Percentiles rank a stretch among this genome's conserved stretches.
phyloP scores from a whole-genome alignment of 2,329 filamentous ascomycete species.

The Helicocarpus griseus region DNA sequence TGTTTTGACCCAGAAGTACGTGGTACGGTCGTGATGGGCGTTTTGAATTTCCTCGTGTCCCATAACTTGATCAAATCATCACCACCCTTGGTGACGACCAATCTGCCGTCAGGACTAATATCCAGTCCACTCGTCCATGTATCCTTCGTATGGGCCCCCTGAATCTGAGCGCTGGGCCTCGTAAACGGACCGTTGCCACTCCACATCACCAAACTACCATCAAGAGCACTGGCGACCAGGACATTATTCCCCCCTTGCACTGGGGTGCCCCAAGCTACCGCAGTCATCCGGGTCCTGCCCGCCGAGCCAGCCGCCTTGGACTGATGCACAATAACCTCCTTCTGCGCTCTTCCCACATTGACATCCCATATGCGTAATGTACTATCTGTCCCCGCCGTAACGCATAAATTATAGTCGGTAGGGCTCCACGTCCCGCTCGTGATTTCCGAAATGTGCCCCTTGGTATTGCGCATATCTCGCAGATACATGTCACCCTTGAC shows the following conservation, averaged over 20 bases:
- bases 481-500: constrained; percentile 98
- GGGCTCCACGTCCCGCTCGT: constrained; percentile 88
- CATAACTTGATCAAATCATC: constrained; percentile 92
- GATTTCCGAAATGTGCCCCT: constrained; percentile 88
- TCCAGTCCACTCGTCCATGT: constrained; percentile 91
- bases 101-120: constrained; percentile 79
- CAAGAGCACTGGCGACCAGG: constrained; percentile 71
- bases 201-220: constrained; percentile 89
- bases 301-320: constrained; percentile 80
- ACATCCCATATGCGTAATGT: constrained; percentile 96
- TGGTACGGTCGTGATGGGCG: constrained; percentile 67
- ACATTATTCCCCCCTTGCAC: constrained; percentile 68
- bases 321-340: constrained; percentile 92
- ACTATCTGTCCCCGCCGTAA: constrained; percentile 89
- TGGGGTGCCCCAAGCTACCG: constrained; percentile 74
- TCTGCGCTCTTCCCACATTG: constrained; percentile 80
- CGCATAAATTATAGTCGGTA: constrained; percentile 69
- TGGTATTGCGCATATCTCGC: constrained; percentile 94
- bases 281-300: constrained; percentile 86
- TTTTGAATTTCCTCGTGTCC: constrained; percentile 94
- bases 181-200: constrained; percentile 77
- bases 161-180: constrained; percentile 71
- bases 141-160: constrained; percentile 68
- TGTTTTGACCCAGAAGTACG: constrained; percentile 76
- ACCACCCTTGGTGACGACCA: constrained; percentile 82